These are phyloP conservation scores for Spatholobus suberectus DNA, from an alignment of 306 rosid genomes.

Conservation along the genomic window DNA sequence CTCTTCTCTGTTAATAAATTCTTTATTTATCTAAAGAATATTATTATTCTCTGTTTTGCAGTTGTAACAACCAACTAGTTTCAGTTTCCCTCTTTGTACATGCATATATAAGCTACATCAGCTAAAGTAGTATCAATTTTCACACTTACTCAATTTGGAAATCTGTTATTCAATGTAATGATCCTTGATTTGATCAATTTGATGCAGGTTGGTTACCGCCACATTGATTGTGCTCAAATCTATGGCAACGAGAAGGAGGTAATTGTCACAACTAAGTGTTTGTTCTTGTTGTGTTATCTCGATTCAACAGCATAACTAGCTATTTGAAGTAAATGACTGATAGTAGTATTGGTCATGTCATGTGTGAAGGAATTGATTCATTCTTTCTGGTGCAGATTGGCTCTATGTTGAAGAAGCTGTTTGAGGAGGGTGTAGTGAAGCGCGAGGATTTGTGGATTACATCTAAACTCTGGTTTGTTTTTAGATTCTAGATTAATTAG, in stretches of 20 bases:
- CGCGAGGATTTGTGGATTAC: slow-evolving; percentile 93
- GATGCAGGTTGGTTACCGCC: slow-evolving; percentile 77
- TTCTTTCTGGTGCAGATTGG: slow-evolving; percentile 64
- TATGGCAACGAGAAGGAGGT: slow-evolving; percentile 85
- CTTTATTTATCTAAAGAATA: not conserved
- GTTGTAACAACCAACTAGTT: slow-evolving; percentile 4
- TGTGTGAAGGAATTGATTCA: slow-evolving; percentile 13
- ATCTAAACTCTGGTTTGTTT: slow-evolving; percentile 80
- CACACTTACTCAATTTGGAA: not conserved
- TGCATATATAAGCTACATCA: not conserved
- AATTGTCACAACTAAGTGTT: not conserved
- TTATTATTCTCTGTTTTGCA: not conserved
- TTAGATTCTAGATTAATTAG: slow-evolving; percentile 9
- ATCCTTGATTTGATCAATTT: slow-evolving; percentile 27
- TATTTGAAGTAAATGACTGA: not conserved
- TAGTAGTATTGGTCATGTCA: not conserved
- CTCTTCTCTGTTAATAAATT: not conserved
- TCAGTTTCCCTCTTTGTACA: not conserved
- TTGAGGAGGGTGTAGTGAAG: slow-evolving; percentile 76
- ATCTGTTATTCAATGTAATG: not conserved
- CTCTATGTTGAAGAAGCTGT: slow-evolving; percentile 64
- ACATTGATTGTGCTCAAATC: slow-evolving; percentile 83
- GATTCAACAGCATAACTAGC: not conserved
- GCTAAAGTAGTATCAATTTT: not conserved
- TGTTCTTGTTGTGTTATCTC: not conserved